Evolutionary conservation across 2,329 filamentous ascomycete genomes (phyloP).

Genomic region (Botrytis galanthina): DNA sequence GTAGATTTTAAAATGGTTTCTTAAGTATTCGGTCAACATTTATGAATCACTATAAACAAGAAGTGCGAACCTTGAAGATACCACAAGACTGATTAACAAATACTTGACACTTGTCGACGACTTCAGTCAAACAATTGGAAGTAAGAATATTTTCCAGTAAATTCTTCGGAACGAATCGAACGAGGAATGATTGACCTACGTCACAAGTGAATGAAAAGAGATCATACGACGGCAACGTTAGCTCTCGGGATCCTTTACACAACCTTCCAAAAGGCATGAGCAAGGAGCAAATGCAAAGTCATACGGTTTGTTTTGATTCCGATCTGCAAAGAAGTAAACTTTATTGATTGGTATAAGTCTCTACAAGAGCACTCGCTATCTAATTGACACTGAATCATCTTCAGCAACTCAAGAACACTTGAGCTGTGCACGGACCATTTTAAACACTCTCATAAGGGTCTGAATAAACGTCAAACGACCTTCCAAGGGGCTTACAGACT

Average conservation of each 20-base stretch:
- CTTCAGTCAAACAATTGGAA: not conserved
- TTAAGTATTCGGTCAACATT: not conserved
- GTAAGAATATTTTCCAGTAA: not conserved
- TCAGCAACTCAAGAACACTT: constrained; percentile 6
- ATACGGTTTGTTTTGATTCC: not conserved
- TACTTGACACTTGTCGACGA: not conserved
- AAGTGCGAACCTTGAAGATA: not conserved
- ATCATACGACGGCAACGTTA: not conserved
- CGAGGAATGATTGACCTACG: not conserved
- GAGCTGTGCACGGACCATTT: constrained; percentile 14
- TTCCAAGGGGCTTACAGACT: not conserved
- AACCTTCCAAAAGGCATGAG: not conserved
- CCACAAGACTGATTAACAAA: not conserved
- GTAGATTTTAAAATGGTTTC: not conserved
- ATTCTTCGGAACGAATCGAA: not conserved
- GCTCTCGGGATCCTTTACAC: not conserved
- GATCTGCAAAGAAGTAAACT: not conserved
- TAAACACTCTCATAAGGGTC: not conserved
- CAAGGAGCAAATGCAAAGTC: not conserved
- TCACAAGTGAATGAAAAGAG: not conserved
- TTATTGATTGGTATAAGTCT: not conserved
- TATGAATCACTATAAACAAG: not conserved
- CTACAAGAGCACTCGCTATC: constrained; percentile 9
- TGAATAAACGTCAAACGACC: not conserved
- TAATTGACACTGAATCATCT: not conserved